These are phyloP conservation scores for Isatis tinctoria DNA, from an alignment of 345 rosid genomes.

Conservation along the genomic window DNA sequence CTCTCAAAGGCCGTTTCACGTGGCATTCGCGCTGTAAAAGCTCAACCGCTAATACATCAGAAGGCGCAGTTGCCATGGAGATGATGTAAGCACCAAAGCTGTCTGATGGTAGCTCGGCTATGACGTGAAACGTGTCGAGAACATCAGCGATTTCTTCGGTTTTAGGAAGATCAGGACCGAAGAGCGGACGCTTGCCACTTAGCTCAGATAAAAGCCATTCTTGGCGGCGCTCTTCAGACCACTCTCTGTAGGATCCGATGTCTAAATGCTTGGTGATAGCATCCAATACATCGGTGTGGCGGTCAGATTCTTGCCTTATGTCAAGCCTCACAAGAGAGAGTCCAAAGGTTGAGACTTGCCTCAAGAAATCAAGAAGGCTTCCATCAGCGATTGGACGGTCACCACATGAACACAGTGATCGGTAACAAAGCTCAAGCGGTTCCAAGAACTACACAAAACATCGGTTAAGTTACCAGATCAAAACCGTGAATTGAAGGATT, in stretches of 20 bases:
- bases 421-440: slow-evolving; percentile 94
- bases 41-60: slow-evolving; percentile 96
- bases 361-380: slow-evolving; percentile 93
- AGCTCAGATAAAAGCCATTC: slow-evolving; percentile 96
- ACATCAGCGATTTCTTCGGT: slow-evolving; percentile 95
- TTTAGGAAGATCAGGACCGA: slow-evolving; percentile 91
- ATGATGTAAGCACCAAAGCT: slow-evolving; percentile 92
- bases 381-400: slow-evolving; percentile 97
- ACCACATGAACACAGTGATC: slow-evolving; percentile 86
- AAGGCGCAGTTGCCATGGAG: slow-evolving; percentile 93
- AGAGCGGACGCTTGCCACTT: slow-evolving; percentile 89
- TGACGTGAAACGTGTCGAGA: slow-evolving; percentile 75
- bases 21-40: slow-evolving; percentile 94
- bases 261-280: slow-evolving; percentile 81
- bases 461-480: not conserved
- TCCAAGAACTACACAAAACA: slow-evolving; percentile 70
- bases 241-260: slow-evolving; percentile 84
- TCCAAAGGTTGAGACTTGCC: slow-evolving; percentile 98
- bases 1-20: slow-evolving; percentile 82
- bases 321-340: slow-evolving; percentile 93
- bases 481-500: not conserved
- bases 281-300: slow-evolving; percentile 93
- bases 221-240: slow-evolving; percentile 85
- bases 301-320: slow-evolving; percentile 94
- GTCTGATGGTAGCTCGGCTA: slow-evolving; percentile 82